Conservation (phyloP, 148 eudicot species). For the Persicaria tinctoria region DNA sequence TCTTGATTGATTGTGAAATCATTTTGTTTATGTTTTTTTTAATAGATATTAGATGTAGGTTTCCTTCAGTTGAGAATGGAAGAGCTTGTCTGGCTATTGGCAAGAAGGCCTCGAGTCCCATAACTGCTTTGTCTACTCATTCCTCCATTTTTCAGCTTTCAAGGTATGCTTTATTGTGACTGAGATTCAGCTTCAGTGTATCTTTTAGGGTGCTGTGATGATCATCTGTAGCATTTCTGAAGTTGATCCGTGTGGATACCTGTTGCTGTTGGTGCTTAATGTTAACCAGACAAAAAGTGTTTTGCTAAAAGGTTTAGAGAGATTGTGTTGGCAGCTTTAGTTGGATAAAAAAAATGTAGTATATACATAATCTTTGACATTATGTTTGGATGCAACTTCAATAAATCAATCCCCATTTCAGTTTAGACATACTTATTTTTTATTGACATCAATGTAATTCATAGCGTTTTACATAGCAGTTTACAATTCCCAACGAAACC, state of each 20-base stretch:
- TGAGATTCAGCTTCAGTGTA: neutral
- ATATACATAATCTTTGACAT: neutral
- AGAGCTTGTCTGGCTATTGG: slow-evolving; percentile 32
- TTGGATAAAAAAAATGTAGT: neutral
- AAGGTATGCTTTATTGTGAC: slow-evolving; percentile 29
- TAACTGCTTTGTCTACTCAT: too few species aligned
- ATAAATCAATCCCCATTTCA: too few species aligned
- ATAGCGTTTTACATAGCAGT: too few species aligned
- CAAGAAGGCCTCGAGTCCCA: slow-evolving; percentile 20
- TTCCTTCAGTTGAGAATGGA: slow-evolving; percentile 27
- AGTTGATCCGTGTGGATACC: neutral
- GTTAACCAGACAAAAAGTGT: neutral
- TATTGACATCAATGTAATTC: too few species aligned
- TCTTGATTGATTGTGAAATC: neutral
- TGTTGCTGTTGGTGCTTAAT: neutral
- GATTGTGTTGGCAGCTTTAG: neutral
- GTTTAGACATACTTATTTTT: too few species aligned
- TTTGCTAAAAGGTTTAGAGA: neutral
- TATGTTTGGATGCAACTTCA: neutral
- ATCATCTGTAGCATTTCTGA: neutral
- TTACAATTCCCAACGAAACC: too few species aligned
- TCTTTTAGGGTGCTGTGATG: too few species aligned
- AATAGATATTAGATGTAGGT: slow-evolving; percentile 34
- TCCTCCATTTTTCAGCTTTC: slow-evolving; percentile 20
- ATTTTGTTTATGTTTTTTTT: slow-evolving; percentile 2